phyloP scores from a whole-genome alignment of 495 filamentous ascomycete genomes.

The Penicillium salamii region DNA sequence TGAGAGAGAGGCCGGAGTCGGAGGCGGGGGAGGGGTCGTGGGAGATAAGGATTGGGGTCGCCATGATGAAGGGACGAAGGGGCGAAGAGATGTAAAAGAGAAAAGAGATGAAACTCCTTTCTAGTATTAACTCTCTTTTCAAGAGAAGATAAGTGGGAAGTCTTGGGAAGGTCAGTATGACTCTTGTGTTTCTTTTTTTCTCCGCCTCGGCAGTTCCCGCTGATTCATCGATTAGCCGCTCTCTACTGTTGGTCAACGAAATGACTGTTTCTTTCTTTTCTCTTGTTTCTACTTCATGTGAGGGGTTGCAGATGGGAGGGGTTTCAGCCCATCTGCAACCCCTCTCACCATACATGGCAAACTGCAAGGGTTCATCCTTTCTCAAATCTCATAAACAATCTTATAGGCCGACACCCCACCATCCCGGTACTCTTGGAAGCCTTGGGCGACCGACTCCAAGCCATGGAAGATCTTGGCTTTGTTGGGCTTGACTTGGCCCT shows the following conservation, averaged over 20 bases:
- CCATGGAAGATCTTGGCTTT: slow-evolving; percentile 2
- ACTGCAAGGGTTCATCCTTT: not conserved
- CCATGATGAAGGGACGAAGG: slow-evolving; percentile 33
- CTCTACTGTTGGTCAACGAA: no score
- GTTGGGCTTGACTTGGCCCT: slow-evolving; percentile 20
- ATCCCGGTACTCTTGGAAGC: slow-evolving; percentile 25
- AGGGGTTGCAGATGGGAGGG: no score
- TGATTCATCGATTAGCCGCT: no score
- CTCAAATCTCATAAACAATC: slow-evolving; percentile 24
- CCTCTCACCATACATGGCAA: not conserved
- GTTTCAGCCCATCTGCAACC: not conserved
- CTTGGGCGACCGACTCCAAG: slow-evolving; percentile 14
- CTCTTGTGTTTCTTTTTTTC: slow-evolving; percentile 10
- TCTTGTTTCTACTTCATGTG: no score
- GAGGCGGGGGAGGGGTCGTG: slow-evolving; percentile 41
- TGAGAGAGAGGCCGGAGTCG: slow-evolving; percentile 59
- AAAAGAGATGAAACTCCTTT: slow-evolving; percentile 9
- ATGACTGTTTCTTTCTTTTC: no score
- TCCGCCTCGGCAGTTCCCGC: not conserved
- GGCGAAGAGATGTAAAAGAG: slow-evolving; percentile 2
- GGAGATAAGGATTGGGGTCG: slow-evolving; percentile 48
- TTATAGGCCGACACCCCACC: slow-evolving; percentile 26
- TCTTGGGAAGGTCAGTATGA: not conserved
- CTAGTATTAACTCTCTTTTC: no score
- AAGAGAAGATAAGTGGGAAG: not conserved